Base-by-base conservation (phyloP, 306 rosid species). In the Oxytropis ochrocephala region DNA sequence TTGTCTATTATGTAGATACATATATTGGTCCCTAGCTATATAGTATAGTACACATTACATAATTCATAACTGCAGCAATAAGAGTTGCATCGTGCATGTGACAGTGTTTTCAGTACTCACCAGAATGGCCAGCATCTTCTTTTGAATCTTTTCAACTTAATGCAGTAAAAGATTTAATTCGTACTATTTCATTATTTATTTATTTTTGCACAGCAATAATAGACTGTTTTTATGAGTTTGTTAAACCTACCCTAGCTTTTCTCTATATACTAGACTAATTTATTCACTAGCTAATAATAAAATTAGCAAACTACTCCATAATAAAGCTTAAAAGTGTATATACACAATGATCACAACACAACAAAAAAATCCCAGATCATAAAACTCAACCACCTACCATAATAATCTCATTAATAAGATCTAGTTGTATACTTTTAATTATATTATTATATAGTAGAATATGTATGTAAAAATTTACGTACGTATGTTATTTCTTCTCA, bases 21-120 rank as follows among this genome's bases (percentile, higher is more conserved):
- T 57, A 14, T 43, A 74, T 74, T 80, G 81, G 84, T 80, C 84
- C 84, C 84, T 57, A 75, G 41, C 47, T 64, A 70, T 69, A 65
- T 68, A 73, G 70, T 69, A 64, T 67, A 72, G 75, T 80, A 80
- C 81, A 75, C 50, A 13, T n/a, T 32, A 71, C 69, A 80, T 80
- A 75, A 75, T 75, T 80, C 80, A 70, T 46, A 65, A 58, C 72
- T 70, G 75, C 78, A 75, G 76, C 81, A 75, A 71, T 75, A 75
- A 70, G 81, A 46, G 84, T 64, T 70, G 78, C 84, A 65, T 64
- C 75, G 63, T 80, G 75, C 75, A 80, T 71, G 75, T 75, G 68
- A 71, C 84, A 80, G 81, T 33, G 52, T 51, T 59, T 70, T 49
- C 84, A 75, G 84, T 80, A 72, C 62, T 35, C 42, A 75, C 66